These are phyloP conservation scores for Cryphonectria nitschkei DNA, from an alignment of 2,329 filamentous ascomycete species.

Conservation along the genomic window DNA sequence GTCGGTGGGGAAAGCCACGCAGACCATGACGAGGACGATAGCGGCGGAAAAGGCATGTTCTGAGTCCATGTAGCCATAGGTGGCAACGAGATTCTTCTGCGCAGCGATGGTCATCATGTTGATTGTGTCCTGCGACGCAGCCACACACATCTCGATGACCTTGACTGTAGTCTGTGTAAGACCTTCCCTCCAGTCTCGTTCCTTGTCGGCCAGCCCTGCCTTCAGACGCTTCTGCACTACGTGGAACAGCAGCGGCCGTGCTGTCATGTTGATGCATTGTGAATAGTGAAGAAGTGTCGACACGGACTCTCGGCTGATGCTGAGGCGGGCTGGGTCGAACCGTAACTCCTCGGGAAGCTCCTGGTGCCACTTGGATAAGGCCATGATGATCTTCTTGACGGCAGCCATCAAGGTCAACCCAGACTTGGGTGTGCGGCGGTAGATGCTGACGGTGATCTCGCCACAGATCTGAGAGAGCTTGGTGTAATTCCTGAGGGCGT, in stretches of 20 bases:
- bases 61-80: conserved; percentile 61
- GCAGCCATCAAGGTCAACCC: conserved; percentile 52
- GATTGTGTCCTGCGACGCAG: conserved; percentile 52
- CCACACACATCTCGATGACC: conserved; percentile 57
- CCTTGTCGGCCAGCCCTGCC: conserved; percentile 38
- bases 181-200: conserved; percentile 50
- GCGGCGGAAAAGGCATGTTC: conserved; percentile 60
- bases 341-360: conserved; percentile 51
- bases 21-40: conserved; percentile 58
- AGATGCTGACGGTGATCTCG: conserved; percentile 51
- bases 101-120: conserved; percentile 53
- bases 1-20: conserved; percentile 53
- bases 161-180: conserved; percentile 51
- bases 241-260: conserved; percentile 56
- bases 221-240: conserved; percentile 54
- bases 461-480: conserved; percentile 56
- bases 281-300: conserved; percentile 59
- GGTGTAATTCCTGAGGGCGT: conserved; percentile 56
- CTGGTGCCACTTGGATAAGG: conserved; percentile 54
- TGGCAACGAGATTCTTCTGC: conserved; percentile 55
- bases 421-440: conserved; percentile 47
- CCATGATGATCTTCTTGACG: conserved; percentile 53
- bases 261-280: conserved; percentile 62
- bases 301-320: conserved; percentile 53
- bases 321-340: conserved; percentile 50